phyloP scores from a whole-genome alignment of 139 green algal species.

The Deuterostichococcus epilithicus region DNA sequence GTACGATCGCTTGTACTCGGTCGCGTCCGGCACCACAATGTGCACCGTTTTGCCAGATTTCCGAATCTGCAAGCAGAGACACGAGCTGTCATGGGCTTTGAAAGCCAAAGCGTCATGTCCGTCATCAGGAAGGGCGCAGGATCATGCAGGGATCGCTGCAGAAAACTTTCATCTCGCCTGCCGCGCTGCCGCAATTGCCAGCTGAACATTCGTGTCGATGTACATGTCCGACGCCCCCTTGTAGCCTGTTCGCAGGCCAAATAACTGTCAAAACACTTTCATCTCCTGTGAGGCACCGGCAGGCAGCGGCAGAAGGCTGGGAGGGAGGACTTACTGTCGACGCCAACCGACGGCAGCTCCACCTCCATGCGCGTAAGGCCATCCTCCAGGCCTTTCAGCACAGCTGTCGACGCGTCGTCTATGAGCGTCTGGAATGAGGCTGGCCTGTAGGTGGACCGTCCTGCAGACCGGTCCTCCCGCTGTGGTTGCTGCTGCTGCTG shows the following conservation, averaged over 20 bases:
- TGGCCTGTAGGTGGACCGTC: conserved; percentile 68
- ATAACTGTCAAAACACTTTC: background rate
- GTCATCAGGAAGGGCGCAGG: too few relatives aligned
- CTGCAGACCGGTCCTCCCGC: conserved; percentile 20
- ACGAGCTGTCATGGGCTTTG: too few relatives aligned
- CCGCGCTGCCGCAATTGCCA: conserved; percentile 67
- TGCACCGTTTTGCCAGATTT: conserved; percentile 59
- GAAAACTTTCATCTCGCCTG: conserved; percentile 27
- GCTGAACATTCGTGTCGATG: conserved; percentile 87
- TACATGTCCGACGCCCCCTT: conserved; percentile 81
- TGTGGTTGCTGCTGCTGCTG: background rate
- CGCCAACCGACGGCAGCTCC: conserved; percentile 78
- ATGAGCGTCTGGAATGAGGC: conserved; percentile 69
- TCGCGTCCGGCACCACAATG: conserved; percentile 76
- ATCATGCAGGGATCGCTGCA: background rate
- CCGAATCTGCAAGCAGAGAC: conserved; percentile 37
- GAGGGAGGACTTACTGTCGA: conserved; percentile 49
- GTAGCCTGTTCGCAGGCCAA: conserved; percentile 56
- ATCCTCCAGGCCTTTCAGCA: conserved; percentile 59
- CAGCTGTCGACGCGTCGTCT: conserved; percentile 53
- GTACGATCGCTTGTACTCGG: conserved; percentile 70
- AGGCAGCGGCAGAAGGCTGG: background rate
- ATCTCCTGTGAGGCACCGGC: background rate
- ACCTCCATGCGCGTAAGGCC: conserved; percentile 75
- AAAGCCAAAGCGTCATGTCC: too few relatives aligned